Percentiles rank a stretch among this genome's conserved stretches.
Conservation (phyloP, 768 basidiomycete genomes). For the Trametes punicea region DNA sequence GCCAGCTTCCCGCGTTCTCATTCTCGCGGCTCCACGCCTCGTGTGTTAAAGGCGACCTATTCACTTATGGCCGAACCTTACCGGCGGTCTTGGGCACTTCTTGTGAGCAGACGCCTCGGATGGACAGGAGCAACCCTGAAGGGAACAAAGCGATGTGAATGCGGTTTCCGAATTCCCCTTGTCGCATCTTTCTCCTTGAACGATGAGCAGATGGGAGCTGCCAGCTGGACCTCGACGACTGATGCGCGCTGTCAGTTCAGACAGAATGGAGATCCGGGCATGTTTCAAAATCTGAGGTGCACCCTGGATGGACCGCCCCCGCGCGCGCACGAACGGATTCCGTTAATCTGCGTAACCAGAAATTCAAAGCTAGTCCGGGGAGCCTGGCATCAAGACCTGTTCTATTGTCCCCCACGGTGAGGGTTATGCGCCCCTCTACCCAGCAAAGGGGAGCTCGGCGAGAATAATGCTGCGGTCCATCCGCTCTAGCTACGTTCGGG, state of each 20-base stretch:
- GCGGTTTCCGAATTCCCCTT: no score
- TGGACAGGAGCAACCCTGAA: no score
- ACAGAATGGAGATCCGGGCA: neutral
- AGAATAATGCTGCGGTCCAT: neutral
- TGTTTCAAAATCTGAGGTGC: neutral
- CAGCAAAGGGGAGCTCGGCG: slow-evolving; percentile 7
- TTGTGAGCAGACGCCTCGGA: no score
- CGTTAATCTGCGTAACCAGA: neutral
- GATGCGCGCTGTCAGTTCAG: neutral
- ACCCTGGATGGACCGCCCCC: neutral
- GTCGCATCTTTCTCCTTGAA: neutral
- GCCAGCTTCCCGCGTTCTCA: slow-evolving; percentile 1
- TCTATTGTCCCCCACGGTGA: no score
- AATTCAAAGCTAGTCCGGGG: no score
- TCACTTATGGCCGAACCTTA: neutral
- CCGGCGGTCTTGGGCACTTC: neutral
- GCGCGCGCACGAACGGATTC: neutral
- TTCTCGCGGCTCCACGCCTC: neutral
- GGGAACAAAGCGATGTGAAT: no score
- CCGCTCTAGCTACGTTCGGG: neutral
- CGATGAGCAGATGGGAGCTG: neutral
- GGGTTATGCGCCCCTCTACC: neutral
- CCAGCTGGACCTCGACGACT: neutral
- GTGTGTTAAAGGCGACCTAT: neutral
- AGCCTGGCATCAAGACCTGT: no score